Conservation (phyloP, 2,329 filamentous ascomycete genomes). For the Colletotrichum brevisporum region DNA sequence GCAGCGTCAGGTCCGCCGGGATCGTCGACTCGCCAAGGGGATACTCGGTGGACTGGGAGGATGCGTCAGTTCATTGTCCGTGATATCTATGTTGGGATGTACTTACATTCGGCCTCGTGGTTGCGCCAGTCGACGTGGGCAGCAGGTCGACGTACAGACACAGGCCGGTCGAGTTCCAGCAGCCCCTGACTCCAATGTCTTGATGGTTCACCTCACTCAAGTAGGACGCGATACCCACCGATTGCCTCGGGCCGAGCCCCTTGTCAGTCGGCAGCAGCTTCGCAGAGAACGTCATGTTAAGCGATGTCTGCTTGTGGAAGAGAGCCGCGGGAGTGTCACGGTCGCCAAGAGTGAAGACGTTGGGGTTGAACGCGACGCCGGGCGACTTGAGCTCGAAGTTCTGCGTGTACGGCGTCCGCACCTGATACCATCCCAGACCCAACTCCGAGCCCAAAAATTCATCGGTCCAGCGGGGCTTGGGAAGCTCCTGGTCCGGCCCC, state of each 20-base stretch:
- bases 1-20: slow-evolving; percentile 34
- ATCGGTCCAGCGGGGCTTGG: slow-evolving; percentile 24
- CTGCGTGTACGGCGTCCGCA: slow-evolving; percentile 33
- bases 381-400: slow-evolving; percentile 22
- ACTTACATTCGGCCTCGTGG: slow-evolving; percentile 30
- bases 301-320: slow-evolving; percentile 48
- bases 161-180: slow-evolving; percentile 42
- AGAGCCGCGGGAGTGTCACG: slow-evolving; percentile 48
- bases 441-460: slow-evolving; percentile 20
- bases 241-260: slow-evolving; percentile 42
- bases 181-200: slow-evolving; percentile 47
- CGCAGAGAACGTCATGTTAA: slow-evolving; percentile 50
- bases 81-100: not conserved
- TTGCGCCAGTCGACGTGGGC: slow-evolving; percentile 21
- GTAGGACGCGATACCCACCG: slow-evolving; percentile 47
- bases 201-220: slow-evolving; percentile 46
- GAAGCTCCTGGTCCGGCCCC: slow-evolving; percentile 15
- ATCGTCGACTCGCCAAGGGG: slow-evolving; percentile 33
- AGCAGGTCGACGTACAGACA: slow-evolving; percentile 40
- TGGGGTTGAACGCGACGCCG: slow-evolving; percentile 50
- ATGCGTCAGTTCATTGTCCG: not conserved
- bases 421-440: slow-evolving; percentile 30
- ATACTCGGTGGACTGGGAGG: slow-evolving; percentile 29
- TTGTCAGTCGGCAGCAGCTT: slow-evolving; percentile 39
- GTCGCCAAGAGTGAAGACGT: slow-evolving; percentile 47